A percentile compares a stretch with the other conserved stretches of the same genome.
These are phyloP conservation scores for Colletotrichum salicis DNA, from an alignment of 2,329 filamentous ascomycete species.

Conservation along the genomic window DNA sequence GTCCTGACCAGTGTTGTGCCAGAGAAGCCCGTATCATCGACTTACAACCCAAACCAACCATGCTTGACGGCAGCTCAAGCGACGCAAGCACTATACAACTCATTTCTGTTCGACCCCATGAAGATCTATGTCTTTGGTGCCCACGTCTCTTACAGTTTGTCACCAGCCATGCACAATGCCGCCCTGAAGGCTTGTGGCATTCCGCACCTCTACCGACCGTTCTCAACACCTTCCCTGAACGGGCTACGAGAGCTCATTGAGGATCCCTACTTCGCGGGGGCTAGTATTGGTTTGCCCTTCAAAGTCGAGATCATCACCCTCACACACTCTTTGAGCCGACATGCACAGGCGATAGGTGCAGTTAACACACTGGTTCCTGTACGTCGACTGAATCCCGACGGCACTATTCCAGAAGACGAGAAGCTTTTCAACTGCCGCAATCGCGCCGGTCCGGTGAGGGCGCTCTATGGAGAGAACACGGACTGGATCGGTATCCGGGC, in stretches of 20 bases:
- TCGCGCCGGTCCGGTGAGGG: constrained; percentile 72
- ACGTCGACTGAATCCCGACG: constrained; percentile 67
- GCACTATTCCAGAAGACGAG: constrained; percentile 65
- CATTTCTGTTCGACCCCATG: constrained; percentile 75
- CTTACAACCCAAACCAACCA: constrained; percentile 37
- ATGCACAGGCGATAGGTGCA: constrained; percentile 79
- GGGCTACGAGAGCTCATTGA: constrained; percentile 72
- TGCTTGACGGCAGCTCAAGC: constrained; percentile 70
- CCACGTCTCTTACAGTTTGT: constrained; percentile 77
- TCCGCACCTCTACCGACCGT: constrained; percentile 73
- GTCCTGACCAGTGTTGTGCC: constrained; percentile 71
- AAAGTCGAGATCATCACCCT: constrained; percentile 78
- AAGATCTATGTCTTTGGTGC: constrained; percentile 80
- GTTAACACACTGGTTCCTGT: constrained; percentile 82
- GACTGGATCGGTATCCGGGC: constrained; percentile 84
- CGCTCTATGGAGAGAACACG: constrained; percentile 81
- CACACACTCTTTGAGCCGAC: constrained; percentile 75
- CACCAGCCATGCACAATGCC: constrained; percentile 81
- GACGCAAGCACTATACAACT: constrained; percentile 72
- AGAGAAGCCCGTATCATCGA: constrained; percentile 44
- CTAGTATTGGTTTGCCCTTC: constrained; percentile 78
- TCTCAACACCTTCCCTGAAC: constrained; percentile 70
- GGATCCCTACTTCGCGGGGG: constrained; percentile 76
- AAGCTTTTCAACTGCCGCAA: constrained; percentile 66
- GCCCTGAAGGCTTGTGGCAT: constrained; percentile 76